These are phyloP conservation scores for Zygosaccharomyces pseudobailii DNA, from an alignment of 1,139 yeast genomes.

Conservation along the genomic window DNA sequence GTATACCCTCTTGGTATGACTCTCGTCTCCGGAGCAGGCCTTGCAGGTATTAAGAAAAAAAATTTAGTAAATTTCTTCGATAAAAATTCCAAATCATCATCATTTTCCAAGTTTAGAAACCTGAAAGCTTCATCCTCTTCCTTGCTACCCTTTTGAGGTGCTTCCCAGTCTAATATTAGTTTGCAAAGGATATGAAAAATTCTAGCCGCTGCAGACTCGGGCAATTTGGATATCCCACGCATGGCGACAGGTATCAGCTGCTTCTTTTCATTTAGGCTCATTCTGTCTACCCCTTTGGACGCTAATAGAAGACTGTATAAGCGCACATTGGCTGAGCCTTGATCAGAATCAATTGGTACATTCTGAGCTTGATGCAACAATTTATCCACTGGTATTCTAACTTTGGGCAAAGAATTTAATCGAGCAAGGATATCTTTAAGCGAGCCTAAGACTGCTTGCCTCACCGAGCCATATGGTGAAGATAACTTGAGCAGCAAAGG, in stretches of 20 bases:
- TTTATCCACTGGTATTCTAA: constrained; percentile 58
- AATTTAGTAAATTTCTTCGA: constrained; percentile 48
- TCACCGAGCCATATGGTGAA: constrained; percentile 64
- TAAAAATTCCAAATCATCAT: constrained; percentile 40
- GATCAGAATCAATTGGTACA: constrained; percentile 44
- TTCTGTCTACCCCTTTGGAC: constrained; percentile 61
- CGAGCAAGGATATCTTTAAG: constrained; percentile 67
- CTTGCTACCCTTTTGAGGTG: constrained; percentile 45
- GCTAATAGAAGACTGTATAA: constrained; percentile 63
- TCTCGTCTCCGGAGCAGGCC: constrained; percentile 32
- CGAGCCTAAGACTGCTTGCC: constrained; percentile 62
- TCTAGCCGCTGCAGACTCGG: constrained; percentile 47
- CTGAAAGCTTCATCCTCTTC: constrained; percentile 40
- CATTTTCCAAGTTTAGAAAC: constrained; percentile 33
- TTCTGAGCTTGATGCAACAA: constrained; percentile 58
- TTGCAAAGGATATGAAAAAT: constrained; percentile 58
- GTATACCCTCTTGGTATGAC: constrained; percentile 40
- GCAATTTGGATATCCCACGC: constrained; percentile 41
- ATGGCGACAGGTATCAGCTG: constrained; percentile 47
- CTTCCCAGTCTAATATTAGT: constrained; percentile 46
- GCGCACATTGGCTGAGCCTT: constrained; percentile 51
- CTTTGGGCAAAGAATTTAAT: constrained; percentile 49
- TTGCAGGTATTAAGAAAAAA: constrained; percentile 51
- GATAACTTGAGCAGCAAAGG: constrained; percentile 77
- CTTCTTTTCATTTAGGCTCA: constrained; percentile 35